Percentiles rank a stretch among this genome's conserved stretches.
These are phyloP conservation scores for Auriscalpium microsporum DNA, from an alignment of 768 basidiomycete species.

Conservation along the genomic window DNA sequence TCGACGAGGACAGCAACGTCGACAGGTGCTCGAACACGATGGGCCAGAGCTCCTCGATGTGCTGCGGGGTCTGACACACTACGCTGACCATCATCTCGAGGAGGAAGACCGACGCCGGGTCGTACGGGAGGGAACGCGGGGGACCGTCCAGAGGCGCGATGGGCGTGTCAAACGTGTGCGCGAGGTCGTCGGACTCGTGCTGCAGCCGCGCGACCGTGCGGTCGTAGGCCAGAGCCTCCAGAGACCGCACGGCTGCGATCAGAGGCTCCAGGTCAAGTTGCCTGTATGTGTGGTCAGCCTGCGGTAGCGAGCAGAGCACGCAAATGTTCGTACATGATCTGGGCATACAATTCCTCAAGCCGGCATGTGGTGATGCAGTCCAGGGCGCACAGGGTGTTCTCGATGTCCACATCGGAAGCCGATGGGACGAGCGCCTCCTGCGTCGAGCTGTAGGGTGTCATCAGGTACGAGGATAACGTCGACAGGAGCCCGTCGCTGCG, in stretches of 20 bases:
- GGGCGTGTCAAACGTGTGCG: constrained; percentile 24
- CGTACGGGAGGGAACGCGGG: constrained; percentile 67
- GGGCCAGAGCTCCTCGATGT: constrained; percentile 91
- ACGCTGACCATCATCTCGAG: constrained; percentile 94
- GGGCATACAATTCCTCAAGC: constrained; percentile 87
- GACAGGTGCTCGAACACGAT: constrained; percentile 91
- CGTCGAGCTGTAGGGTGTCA: constrained; percentile 83
- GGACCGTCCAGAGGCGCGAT: constrained; percentile 32
- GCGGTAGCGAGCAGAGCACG: background rate
- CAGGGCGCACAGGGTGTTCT: constrained; percentile 89
- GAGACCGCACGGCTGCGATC: constrained; percentile 73
- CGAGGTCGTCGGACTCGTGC: constrained; percentile 55
- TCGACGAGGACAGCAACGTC: constrained; percentile 63
- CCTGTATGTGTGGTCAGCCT: constrained; percentile 30
- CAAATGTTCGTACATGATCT: constrained; percentile 69
- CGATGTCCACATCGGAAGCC: constrained; percentile 86
- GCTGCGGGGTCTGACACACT: constrained; percentile 61
- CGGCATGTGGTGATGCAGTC: constrained; percentile 93
- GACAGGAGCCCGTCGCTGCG: constrained; percentile 88
- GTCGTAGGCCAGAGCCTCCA: constrained; percentile 87
- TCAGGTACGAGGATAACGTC: constrained; percentile 88
- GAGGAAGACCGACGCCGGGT: constrained; percentile 91
- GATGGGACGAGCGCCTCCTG: constrained; percentile 74
- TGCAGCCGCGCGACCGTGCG: constrained; percentile 74
- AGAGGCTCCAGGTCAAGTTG: constrained; percentile 73